Evolutionary conservation across 768 basidiomycete genomes (phyloP).

Genomic region (Kwoniella pini): DNA sequence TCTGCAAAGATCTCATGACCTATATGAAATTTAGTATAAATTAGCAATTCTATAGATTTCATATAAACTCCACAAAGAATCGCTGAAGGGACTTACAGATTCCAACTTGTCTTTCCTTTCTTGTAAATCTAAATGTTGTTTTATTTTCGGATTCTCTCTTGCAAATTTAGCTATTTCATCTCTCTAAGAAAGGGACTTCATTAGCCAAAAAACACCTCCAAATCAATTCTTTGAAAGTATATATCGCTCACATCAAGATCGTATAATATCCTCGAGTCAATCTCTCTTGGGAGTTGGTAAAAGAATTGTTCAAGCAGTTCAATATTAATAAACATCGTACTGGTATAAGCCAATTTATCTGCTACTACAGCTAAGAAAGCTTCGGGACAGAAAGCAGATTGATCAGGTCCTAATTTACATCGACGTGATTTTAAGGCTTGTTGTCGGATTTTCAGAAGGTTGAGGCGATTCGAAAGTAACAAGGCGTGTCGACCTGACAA

Average conservation of each 20-base stretch:
- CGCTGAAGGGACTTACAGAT: slow-evolving; percentile 62
- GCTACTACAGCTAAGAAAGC: slow-evolving; percentile 95
- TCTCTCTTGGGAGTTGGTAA: slow-evolving; percentile 98
- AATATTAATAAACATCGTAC: slow-evolving; percentile 98
- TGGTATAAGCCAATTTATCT: slow-evolving; percentile 92
- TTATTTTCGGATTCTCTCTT: slow-evolving; percentile 87
- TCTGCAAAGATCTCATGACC: slow-evolving; percentile 95
- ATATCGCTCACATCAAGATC: slow-evolving; percentile 68
- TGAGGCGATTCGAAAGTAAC: slow-evolving; percentile 77
- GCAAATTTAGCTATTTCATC: slow-evolving; percentile 88
- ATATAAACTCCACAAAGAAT: not conserved
- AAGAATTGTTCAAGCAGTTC: slow-evolving; percentile 98
- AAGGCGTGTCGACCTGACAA: slow-evolving; percentile 87
- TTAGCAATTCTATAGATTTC: not conserved
- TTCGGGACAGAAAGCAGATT: slow-evolving; percentile 89
- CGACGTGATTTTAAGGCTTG: slow-evolving; percentile 83
- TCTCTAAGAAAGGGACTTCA: slow-evolving; percentile 59
- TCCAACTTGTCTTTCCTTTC: slow-evolving; percentile 97
- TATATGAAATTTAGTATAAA: slow-evolving; percentile 45
- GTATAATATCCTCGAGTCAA: slow-evolving; percentile 88
- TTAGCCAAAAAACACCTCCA: too few species aligned
- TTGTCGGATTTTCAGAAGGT: slow-evolving; percentile 80
- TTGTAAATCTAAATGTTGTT: slow-evolving; percentile 86
- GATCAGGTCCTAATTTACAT: slow-evolving; percentile 83
- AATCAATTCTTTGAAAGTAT: too few species aligned